Conservation (phyloP, 2,329 filamentous ascomycete species). For the Alternaria novae-zelandiae region DNA sequence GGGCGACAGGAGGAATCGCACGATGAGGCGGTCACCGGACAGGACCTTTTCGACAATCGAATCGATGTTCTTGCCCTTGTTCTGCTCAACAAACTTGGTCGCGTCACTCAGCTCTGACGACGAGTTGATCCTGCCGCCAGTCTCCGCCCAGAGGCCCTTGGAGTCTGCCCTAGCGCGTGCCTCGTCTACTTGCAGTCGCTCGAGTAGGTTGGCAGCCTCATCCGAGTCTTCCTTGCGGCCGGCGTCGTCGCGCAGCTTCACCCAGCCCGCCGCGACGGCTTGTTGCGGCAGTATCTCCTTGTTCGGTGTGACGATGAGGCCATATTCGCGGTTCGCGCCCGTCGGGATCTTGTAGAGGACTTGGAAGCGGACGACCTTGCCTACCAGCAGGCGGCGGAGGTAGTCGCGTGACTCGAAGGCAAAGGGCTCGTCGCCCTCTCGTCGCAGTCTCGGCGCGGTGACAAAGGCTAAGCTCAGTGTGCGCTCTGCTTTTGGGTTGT, state of each 20-base stretch:
- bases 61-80: constrained; percentile 85
- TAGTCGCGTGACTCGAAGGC: constrained; percentile 96
- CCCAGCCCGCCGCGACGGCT: constrained; percentile 85
- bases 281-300: constrained; percentile 76
- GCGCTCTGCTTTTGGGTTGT: constrained; percentile 82
- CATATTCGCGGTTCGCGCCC: constrained; percentile 81
- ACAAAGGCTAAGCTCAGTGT: constrained; percentile 92
- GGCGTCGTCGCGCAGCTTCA: constrained; percentile 92
- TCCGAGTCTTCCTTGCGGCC: constrained; percentile 89
- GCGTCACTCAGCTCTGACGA: constrained; percentile 81
- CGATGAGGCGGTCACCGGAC: constrained; percentile 86
- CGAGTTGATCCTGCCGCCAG: constrained; percentile 72
- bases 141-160: constrained; percentile 80
- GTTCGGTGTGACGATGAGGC: constrained; percentile 76
- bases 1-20: constrained; percentile 79
- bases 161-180: constrained; percentile 76
- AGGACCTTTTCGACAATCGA: constrained; percentile 86
- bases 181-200: constrained; percentile 79
- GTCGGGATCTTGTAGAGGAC: constrained; percentile 87
- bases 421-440: constrained; percentile 90
- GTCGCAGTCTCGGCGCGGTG: constrained; percentile 81
- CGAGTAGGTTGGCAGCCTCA: constrained; percentile 71
- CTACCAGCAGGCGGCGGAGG: constrained; percentile 81
- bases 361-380: constrained; percentile 84
- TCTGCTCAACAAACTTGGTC: constrained; percentile 76